Base-by-base conservation (phyloP, 1,139 yeast genomes). In the Magnusiomyces tetraspermus region DNA sequence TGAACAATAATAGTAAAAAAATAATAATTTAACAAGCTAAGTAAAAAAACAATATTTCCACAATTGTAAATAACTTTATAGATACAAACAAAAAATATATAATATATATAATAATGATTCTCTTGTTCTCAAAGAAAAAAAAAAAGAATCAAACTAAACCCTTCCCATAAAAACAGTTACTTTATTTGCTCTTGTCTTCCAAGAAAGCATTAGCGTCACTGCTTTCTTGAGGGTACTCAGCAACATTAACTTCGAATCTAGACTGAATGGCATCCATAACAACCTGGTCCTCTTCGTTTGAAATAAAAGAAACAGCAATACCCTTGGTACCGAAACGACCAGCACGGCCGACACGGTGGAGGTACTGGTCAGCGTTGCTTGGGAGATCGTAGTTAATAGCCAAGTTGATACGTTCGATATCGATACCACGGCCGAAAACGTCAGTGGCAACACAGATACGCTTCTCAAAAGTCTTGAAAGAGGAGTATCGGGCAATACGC, bases 261-360 rank as follows among this genome's bases (percentile, higher is more conserved):
- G 89, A 94, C 77, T 92, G 98, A 66, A 92, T 92, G 75, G 88
- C 85, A 66, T 80, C 88, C 71, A 94, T 79, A 51, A 90, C 87
- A 74, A 85, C 88, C 71, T 88, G 89, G 67, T 92, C 98, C 60
- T 83, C 94, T 64, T 82, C 85, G 56, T 82, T 77, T 43, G 95
- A 79, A 53, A 92, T 95, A 63, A 92, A 86, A 50, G 97, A 88
- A 57, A 92, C 79, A 53, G 97, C 96, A 65, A 92, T 82, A 75
- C 98, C 98, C 76, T 92, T 92, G 70, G 98, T 92, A 77, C 98
- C 98, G 67, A 92, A 92, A 79, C 98, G 89, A 74, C 98, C 98
- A 63, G 98, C 98, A 82, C 98, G 89, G 70, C 98, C 98, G 58
- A 92, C 98, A 76, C 98, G 87, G 77, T 92, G 98, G 70, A 92